Conservation (phyloP, 2,329 filamentous ascomycete genomes). For the Nemania abortiva region DNA sequence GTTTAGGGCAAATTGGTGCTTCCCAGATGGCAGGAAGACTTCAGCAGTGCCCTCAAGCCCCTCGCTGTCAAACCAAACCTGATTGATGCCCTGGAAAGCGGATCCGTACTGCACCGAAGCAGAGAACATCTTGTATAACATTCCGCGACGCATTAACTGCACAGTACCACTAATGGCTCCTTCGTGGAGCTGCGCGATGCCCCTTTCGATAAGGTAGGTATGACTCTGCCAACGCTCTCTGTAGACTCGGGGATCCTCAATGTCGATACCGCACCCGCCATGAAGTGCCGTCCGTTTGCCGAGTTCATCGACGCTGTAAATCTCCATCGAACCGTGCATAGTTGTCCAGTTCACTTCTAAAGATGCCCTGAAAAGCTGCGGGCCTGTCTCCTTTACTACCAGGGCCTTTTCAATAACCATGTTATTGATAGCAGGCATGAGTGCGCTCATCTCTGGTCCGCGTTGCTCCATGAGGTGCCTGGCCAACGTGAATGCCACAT, state of each 20-base stretch:
- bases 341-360: slow-evolving; percentile 58
- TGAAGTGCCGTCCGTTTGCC: slow-evolving; percentile 10
- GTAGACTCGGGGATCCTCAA: not conserved
- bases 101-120: slow-evolving; percentile 19
- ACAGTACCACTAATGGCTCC: slow-evolving; percentile 1
- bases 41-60: slow-evolving; percentile 16
- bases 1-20: slow-evolving; percentile 9
- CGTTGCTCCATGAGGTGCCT: slow-evolving; percentile 63
- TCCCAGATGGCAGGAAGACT: slow-evolving; percentile 14
- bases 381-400: slow-evolving; percentile 53
- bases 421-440: slow-evolving; percentile 56
- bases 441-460: slow-evolving; percentile 53
- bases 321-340: not conserved
- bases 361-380: slow-evolving; percentile 63
- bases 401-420: slow-evolving; percentile 67
- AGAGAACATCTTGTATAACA: slow-evolving; percentile 23
- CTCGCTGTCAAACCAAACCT: slow-evolving; percentile 22
- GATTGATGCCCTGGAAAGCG: slow-evolving; percentile 20
- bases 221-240: not conserved
- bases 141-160: slow-evolving; percentile 17
- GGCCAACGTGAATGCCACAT: slow-evolving; percentile 69
- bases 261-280: slow-evolving; percentile 8
- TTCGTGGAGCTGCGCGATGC: slow-evolving; percentile 4
- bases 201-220: not conserved
- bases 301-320: slow-evolving; percentile 19